phyloP scores from a whole-genome alignment of 1,139 yeast species.

The Blastobotrys persicus region DNA sequence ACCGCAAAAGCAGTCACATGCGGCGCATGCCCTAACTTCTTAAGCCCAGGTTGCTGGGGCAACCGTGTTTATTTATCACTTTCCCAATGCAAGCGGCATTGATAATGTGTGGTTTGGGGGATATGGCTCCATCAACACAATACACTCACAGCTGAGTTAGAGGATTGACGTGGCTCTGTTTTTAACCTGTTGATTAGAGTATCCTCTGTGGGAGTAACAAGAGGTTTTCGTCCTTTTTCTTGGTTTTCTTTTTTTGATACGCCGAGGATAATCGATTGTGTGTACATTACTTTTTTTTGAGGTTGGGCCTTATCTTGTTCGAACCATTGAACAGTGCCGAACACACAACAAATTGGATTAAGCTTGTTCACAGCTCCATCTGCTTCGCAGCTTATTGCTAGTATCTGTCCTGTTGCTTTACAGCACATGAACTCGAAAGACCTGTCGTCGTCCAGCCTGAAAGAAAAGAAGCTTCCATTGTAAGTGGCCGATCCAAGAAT shows the following conservation, averaged over 20 bases:
- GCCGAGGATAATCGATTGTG: background rate
- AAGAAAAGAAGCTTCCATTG: conserved; percentile 24
- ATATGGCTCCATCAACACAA: too few relatives aligned
- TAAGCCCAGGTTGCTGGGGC: background rate
- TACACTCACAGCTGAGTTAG: too few relatives aligned
- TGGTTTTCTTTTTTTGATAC: background rate
- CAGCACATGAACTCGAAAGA: conserved; percentile 5
- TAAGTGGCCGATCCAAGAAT: conserved; percentile 11
- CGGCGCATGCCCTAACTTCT: background rate
- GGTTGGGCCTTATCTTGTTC: background rate
- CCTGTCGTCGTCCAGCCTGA: conserved; percentile 1
- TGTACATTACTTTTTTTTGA: background rate
- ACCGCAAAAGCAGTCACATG: conserved; percentile 1
- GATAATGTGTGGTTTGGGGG: background rate
- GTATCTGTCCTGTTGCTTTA: conserved; percentile 2
- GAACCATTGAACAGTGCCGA: background rate
- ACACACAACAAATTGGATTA: background rate
- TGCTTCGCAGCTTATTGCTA: background rate
- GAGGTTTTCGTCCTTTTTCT: too few relatives aligned
- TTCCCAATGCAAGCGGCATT: background rate
- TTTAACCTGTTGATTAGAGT: too few relatives aligned
- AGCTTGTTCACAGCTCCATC: background rate
- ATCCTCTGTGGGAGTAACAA: too few relatives aligned
- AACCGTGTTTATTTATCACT: background rate
- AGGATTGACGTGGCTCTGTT: too few relatives aligned